Evolutionary conservation across 2,329 filamentous ascomycete species (phyloP).

Genomic region (Hymenoscyphus fraxineus): DNA sequence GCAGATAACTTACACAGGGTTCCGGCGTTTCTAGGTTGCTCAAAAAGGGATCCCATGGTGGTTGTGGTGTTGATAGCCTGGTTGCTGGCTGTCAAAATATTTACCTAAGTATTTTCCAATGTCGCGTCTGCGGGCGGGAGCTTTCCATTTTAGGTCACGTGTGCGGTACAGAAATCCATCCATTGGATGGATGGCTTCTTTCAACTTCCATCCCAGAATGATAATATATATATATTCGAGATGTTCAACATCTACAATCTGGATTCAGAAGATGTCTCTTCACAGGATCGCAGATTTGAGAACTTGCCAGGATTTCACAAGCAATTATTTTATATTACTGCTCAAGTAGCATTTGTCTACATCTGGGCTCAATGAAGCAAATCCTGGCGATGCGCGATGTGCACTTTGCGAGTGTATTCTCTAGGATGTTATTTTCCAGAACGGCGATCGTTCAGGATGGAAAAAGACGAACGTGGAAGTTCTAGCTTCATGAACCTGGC

Average conservation of each 20-base stretch:
- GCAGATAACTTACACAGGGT: constrained; percentile 66
- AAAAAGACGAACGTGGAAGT: no score
- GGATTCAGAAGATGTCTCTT: no score
- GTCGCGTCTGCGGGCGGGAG: not conserved
- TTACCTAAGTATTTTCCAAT: not conserved
- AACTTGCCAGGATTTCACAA: no score
- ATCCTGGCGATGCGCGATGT: no score
- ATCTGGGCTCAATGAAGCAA: no score
- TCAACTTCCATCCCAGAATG: not conserved
- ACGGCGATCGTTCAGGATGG: no score
- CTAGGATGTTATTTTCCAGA: no score
- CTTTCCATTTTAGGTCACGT: not conserved
- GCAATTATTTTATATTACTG: no score
- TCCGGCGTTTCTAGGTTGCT: constrained; percentile 86
- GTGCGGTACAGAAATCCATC: not conserved
- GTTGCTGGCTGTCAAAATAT: constrained; percentile 4
- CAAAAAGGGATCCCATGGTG: constrained; percentile 89
- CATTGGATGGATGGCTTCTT: not conserved
- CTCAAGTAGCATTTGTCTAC: no score
- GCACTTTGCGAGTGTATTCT: no score
- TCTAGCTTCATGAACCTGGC: no score
- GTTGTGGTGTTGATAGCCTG: constrained; percentile 20
- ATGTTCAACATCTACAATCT: not conserved
- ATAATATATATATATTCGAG: not conserved
- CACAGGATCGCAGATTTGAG: no score